phyloP scores from a whole-genome alignment of 805 yeast species.

The Yarrowia keelungensis region DNA sequence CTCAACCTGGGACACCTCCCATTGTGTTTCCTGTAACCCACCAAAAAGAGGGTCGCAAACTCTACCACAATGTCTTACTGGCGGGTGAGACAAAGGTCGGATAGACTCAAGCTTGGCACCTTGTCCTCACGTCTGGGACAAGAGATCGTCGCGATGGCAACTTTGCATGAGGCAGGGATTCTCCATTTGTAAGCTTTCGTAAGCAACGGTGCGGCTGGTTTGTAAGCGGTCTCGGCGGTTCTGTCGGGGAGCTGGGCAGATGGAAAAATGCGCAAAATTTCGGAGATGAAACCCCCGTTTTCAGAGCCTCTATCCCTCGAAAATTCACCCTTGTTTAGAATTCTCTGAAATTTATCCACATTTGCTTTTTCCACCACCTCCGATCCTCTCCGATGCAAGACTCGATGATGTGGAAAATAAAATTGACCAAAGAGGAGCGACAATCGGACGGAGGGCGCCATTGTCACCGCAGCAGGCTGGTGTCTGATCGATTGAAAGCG shows the following conservation, averaged over 20 bases:
- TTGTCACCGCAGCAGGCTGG: not conserved
- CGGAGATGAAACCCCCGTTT: too few species aligned
- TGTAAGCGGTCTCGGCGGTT: too few species aligned
- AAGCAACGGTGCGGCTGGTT: constrained; percentile 27
- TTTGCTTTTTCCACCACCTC: not conserved
- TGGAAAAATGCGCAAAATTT: not conserved
- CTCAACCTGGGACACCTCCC: too few species aligned
- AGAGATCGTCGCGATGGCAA: constrained; percentile 30
- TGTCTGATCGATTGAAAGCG: not conserved
- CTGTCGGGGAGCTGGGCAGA: too few species aligned
- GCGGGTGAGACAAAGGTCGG: not conserved
- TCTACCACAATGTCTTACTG: not conserved
- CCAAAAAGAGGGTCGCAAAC: too few species aligned
- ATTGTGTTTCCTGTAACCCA: too few species aligned
- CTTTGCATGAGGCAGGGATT: constrained; percentile 28
- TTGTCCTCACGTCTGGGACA: not conserved
- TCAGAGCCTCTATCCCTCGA: too few species aligned
- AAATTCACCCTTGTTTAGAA: not conserved
- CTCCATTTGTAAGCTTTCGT: constrained; percentile 24
- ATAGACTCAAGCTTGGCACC: too few species aligned
- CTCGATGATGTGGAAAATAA: constrained; percentile 14
- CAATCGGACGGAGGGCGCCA: not conserved
- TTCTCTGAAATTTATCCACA: not conserved
- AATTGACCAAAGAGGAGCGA: not conserved
- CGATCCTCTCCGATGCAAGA: constrained; percentile 15